Percentiles rank a stretch among this genome's conserved stretches.
Evolutionary conservation across 495 filamentous ascomycete genomes (phyloP).

Genomic region (Friedmanniomyces simplex): DNA sequence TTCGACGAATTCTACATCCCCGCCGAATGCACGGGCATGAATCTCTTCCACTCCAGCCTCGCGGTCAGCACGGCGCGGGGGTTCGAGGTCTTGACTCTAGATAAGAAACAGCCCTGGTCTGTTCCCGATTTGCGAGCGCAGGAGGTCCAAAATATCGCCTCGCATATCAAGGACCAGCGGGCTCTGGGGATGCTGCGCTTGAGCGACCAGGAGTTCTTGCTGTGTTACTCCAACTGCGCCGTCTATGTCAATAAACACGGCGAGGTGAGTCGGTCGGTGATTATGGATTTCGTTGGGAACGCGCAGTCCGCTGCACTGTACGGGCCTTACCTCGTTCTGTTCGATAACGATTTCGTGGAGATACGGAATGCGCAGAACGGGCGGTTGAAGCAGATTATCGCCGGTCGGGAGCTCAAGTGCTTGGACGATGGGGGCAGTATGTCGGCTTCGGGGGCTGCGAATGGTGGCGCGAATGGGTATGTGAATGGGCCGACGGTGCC

Average conservation of each 20-base stretch:
- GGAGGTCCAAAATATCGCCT: slow-evolving; percentile 67
- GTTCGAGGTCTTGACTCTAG: slow-evolving; percentile 92
- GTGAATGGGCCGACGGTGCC: slow-evolving; percentile 26
- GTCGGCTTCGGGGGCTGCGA: slow-evolving; percentile 37
- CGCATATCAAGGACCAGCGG: slow-evolving; percentile 64
- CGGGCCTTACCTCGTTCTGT: slow-evolving; percentile 37
- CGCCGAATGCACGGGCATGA: slow-evolving; percentile 87
- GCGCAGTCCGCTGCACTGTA: slow-evolving; percentile 79
- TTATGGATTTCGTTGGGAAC: slow-evolving; percentile 95
- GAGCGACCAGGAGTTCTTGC: slow-evolving; percentile 81
- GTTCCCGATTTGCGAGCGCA: slow-evolving; percentile 75
- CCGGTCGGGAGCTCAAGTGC: slow-evolving; percentile 74
- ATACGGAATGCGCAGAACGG: slow-evolving; percentile 96
- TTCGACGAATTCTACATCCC: slow-evolving; percentile 99
- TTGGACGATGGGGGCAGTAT: slow-evolving; percentile 59
- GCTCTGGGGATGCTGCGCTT: slow-evolving; percentile 96
- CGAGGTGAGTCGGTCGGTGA: slow-evolving; percentile 79
- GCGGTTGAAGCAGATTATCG: slow-evolving; percentile 83
- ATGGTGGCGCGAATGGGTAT: neutral
- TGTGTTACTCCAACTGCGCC: slow-evolving; percentile 89
- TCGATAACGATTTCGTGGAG: slow-evolving; percentile 86
- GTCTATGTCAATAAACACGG: slow-evolving; percentile 98
- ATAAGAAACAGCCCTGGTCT: slow-evolving; percentile 87
- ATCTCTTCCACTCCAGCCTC: slow-evolving; percentile 87
- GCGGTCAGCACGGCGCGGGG: slow-evolving; percentile 82